Evolutionary conservation across 371 early-diverging fungal species (phyloP).

Genomic region (Mortierella sp.): DNA sequence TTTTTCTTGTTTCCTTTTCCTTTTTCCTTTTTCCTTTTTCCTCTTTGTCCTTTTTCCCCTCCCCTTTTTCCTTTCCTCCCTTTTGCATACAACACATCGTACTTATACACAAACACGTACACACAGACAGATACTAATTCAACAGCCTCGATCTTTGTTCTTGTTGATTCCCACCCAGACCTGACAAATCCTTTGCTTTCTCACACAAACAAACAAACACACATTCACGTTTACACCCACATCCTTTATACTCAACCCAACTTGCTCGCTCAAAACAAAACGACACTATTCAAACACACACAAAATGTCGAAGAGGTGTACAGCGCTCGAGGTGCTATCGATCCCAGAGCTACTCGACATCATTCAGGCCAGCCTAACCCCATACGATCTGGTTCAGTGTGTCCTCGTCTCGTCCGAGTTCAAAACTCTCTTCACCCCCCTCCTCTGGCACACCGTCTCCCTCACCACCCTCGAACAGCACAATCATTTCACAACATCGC

Average conservation of each 20-base stretch:
- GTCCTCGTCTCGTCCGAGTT: background rate
- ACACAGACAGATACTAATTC: background rate
- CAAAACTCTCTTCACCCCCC: background rate
- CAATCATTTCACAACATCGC: background rate
- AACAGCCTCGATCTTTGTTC: background rate
- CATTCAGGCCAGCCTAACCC: background rate
- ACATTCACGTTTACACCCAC: background rate
- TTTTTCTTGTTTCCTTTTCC: background rate
- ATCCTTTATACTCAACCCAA: too few species aligned
- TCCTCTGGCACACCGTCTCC: background rate
- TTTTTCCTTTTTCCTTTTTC: background rate
- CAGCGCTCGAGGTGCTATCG: background rate
- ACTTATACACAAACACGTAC: background rate
- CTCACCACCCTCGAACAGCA: background rate
- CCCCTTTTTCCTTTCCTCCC: background rate
- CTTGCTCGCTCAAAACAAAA: background rate
- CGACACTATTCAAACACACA: background rate
- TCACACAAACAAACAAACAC: background rate
- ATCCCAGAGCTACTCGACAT: constrained; percentile 5
- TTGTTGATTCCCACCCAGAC: background rate
- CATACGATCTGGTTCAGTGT: background rate
- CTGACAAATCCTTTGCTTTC: background rate
- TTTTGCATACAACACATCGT: background rate
- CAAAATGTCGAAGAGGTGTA: background rate
- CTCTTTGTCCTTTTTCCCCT: background rate